Evolutionary conservation across 1,284 basidiomycete genomes (phyloP).

Genomic region (Mycena citricolor): DNA sequence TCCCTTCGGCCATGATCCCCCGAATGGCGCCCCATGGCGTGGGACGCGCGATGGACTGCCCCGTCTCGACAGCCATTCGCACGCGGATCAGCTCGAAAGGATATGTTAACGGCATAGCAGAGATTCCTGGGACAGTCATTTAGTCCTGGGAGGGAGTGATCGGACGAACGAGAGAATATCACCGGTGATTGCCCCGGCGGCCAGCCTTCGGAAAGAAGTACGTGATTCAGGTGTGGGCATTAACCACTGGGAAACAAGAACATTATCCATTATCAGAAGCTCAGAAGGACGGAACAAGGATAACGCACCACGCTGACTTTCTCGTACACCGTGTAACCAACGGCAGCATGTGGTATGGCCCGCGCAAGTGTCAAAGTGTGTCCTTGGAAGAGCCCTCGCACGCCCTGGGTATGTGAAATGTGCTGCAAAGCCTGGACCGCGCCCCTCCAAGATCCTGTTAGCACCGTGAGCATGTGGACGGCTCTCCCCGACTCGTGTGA

Average conservation of each 20-base stretch:
- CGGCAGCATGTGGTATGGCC: conserved; percentile 94
- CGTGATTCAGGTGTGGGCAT: conserved; percentile 85
- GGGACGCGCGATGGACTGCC: conserved; percentile 30
- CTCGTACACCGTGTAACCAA: conserved; percentile 99
- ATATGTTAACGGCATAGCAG: conserved; percentile 91
- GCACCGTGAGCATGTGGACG: conserved; percentile 2
- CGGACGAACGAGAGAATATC: conserved; percentile 19
- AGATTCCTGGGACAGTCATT: conserved; percentile 78
- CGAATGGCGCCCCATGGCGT: conserved; percentile 35
- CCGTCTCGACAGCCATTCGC: conserved; percentile 88
- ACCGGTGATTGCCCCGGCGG: conserved; percentile 90
- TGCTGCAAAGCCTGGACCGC: conserved; percentile 79
- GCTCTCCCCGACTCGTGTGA: conserved; percentile 7
- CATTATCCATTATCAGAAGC: conserved; percentile 12
- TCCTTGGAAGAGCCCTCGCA: conserved; percentile 88
- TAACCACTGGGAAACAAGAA: conserved; percentile 62
- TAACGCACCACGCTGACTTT: conserved; percentile 70
- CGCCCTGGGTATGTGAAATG: conserved; percentile 77
- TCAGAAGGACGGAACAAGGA: background rate
- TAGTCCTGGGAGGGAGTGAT: conserved; percentile 7
- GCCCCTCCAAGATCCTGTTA: conserved; percentile 76
- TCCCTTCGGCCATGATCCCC: conserved; percentile 21
- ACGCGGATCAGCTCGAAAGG: conserved; percentile 95
- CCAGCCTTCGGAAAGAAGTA: conserved; percentile 82
- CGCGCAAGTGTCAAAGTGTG: conserved; percentile 88